Conservation (phyloP, 106 monocot genomes). For the Dendrobium nobile region DNA sequence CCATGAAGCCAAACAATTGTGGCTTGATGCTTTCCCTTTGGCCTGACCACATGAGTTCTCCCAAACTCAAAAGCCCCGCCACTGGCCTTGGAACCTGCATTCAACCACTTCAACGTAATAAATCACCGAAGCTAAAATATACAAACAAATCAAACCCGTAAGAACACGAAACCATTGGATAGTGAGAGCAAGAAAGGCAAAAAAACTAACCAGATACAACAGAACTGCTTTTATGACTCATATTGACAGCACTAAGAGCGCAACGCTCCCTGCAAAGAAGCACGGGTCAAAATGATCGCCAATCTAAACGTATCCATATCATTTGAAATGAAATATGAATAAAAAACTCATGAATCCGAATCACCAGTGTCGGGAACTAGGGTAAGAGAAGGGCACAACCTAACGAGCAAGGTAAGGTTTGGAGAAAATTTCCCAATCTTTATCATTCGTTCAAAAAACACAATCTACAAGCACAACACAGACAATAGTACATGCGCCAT, state of each 20-base stretch:
- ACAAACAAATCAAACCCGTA: conserved; percentile 2
- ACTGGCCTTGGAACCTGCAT: conserved; percentile 42
- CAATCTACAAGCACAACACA: neutral
- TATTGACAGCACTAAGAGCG: conserved; percentile 15
- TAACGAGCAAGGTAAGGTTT: neutral
- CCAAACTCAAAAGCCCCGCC: conserved; percentile 58
- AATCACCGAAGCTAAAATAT: neutral
- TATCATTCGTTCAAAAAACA: conserved; percentile 2
- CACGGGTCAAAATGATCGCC: neutral
- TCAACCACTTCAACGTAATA: neutral
- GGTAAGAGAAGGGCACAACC: neutral
- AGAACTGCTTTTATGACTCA: conserved; percentile 76
- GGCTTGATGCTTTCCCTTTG: conserved; percentile 77
- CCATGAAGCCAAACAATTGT: conserved; percentile 98
- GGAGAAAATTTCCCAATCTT: neutral
- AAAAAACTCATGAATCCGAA: neutral
- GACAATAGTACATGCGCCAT: neutral
- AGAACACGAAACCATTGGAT: neutral
- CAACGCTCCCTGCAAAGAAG: conserved; percentile 6
- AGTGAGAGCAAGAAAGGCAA: neutral
- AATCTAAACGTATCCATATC: neutral
- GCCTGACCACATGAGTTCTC: conserved; percentile 88
- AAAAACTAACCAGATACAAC: conserved; percentile 48
- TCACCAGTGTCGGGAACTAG: neutral
- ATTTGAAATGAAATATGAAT: neutral